A percentile compares a stretch with the other conserved stretches of the same genome.
These are phyloP conservation scores for Pestalotiopsis sp. DNA, from an alignment of 2,329 filamentous ascomycete genomes.

Conservation along the genomic window DNA sequence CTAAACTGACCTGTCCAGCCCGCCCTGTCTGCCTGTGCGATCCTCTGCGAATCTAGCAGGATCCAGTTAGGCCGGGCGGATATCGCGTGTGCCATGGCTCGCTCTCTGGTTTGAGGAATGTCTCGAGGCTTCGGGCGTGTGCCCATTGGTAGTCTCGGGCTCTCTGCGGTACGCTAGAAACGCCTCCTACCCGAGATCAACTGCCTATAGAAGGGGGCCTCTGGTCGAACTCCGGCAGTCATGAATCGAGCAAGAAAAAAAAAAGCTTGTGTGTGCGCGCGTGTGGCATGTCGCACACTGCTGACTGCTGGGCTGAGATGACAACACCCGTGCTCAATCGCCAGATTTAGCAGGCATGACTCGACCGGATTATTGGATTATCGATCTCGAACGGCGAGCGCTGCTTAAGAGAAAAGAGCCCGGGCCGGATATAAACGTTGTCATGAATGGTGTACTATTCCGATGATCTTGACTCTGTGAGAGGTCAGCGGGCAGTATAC, in stretches of 20 bases:
- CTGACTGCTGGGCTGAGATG: not conserved
- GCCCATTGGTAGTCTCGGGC: conserved; percentile 5
- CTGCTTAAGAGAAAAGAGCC: not conserved
- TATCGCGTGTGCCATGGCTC: not conserved
- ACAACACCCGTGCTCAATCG: not conserved
- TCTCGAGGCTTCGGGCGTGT: not conserved
- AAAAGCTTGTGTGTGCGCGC: no score
- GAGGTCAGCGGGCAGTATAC: not conserved
- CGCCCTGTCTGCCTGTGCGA: not conserved
- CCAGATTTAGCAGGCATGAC: not conserved
- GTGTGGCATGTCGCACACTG: not conserved
- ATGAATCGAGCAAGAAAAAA: not conserved
- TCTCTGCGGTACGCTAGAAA: conserved; percentile 1
- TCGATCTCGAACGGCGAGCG: not conserved
- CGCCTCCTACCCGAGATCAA: not conserved
- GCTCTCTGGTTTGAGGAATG: not conserved
- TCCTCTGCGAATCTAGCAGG: not conserved
- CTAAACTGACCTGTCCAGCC: not conserved
- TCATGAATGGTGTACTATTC: not conserved
- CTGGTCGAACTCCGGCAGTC: not conserved
- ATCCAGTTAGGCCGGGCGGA: not conserved
- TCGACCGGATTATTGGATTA: not conserved
- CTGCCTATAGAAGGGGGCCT: not conserved
- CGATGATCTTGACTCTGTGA: not conserved
- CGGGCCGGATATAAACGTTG: not conserved